Evolutionary conservation across 75 land plant species (phyloP).

Genomic region (Picea glauca): DNA sequence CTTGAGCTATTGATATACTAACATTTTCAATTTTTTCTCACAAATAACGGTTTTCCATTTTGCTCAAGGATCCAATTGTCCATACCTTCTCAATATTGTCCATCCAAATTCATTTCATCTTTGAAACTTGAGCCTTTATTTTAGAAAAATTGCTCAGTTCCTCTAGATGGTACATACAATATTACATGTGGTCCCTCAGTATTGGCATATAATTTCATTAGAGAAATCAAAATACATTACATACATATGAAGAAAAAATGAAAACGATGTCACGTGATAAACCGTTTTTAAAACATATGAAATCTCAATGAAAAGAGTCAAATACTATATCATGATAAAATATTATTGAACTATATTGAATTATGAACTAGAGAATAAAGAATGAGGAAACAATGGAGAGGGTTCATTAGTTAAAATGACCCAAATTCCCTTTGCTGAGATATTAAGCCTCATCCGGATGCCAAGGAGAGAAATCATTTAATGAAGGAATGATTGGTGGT

Average conservation of each 20-base stretch:
- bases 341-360: too few relatives aligned
- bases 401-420: too few relatives aligned
- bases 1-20: not conserved
- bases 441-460: too few relatives aligned
- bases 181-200: slow-evolving; percentile 86
- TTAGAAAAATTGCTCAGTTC: slow-evolving; percentile 76
- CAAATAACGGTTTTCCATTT: not conserved
- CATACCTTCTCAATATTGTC: slow-evolving; percentile 91
- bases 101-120: slow-evolving; percentile 87
- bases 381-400: too few relatives aligned
- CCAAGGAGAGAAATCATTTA: too few relatives aligned
- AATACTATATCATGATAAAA: too few relatives aligned
- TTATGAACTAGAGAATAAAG: too few relatives aligned
- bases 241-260: not conserved
- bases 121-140: slow-evolving; percentile 69
- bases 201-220: slow-evolving; percentile 39
- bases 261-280: not conserved
- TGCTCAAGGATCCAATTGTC: not conserved
- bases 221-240: not conserved
- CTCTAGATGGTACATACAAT: slow-evolving; percentile 75
- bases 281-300: not conserved
- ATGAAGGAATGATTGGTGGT: too few relatives aligned
- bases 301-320: too few relatives aligned
- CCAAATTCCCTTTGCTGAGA: too few relatives aligned
- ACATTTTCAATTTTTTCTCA: not conserved